Conservation (phyloP, 805 yeast species). For the Wickerhamomyces bovis region DNA sequence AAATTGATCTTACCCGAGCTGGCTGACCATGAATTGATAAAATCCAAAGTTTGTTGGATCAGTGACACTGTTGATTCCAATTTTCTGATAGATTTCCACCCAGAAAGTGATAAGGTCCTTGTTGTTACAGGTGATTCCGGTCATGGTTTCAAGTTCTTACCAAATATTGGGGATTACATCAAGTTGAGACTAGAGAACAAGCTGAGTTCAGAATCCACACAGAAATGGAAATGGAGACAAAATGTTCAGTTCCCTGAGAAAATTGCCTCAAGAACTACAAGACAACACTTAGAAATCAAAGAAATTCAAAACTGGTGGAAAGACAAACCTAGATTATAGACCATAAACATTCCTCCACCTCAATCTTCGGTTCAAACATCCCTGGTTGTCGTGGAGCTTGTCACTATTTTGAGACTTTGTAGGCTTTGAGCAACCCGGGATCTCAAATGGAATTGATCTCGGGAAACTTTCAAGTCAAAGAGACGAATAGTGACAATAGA, state of each 20-base stretch:
- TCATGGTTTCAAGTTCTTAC: slow-evolving; percentile 41
- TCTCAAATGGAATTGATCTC: too few species aligned
- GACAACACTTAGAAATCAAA: slow-evolving; percentile 16
- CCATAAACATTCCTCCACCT: neutral
- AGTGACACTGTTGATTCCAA: slow-evolving; percentile 36
- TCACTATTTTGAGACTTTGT: neutral
- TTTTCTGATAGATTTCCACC: slow-evolving; percentile 35
- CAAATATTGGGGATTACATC: slow-evolving; percentile 41
- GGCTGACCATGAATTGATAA: slow-evolving; percentile 26
- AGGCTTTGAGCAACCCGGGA: too few species aligned
- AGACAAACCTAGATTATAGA: slow-evolving; percentile 2
- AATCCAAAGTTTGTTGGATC: slow-evolving; percentile 36
- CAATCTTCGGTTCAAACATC: neutral
- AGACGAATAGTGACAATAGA: too few species aligned
- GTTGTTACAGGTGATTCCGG: slow-evolving; percentile 47
- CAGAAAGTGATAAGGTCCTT: slow-evolving; percentile 25
- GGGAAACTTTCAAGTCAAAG: too few species aligned
- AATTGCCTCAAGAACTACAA: slow-evolving; percentile 12
- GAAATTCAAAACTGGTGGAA: slow-evolving; percentile 11
- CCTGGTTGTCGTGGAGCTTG: neutral
- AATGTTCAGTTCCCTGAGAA: slow-evolving; percentile 14
- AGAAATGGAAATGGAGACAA: slow-evolving; percentile 30
- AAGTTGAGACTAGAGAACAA: slow-evolving; percentile 26
- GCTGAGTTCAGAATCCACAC: slow-evolving; percentile 18
- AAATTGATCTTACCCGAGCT: slow-evolving; percentile 35